Evolutionary conservation across 257 asterid species (phyloP).

Genomic region (Craterostigma plantagineum): DNA sequence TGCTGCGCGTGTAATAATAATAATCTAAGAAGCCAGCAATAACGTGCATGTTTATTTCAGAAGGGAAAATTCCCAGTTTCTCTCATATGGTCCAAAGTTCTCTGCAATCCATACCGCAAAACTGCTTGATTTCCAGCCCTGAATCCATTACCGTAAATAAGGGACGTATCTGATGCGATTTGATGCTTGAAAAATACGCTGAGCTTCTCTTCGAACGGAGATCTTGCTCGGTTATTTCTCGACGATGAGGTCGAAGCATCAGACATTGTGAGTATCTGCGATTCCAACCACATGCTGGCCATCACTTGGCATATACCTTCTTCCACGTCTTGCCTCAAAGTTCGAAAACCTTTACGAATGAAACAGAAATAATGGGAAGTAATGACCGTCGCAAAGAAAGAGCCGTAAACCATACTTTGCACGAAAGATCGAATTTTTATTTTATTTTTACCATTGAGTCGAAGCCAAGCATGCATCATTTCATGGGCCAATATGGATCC

Average conservation of each 20-base stretch:
- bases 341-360: slow-evolving; percentile 38
- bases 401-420: no score
- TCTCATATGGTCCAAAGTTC: slow-evolving; percentile 56
- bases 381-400: no score
- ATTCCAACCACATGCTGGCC: slow-evolving; percentile 86
- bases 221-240: slow-evolving; percentile 8
- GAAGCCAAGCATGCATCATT: slow-evolving; percentile 96
- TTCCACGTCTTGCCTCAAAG: slow-evolving; percentile 71
- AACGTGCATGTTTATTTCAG: no score
- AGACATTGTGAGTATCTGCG: slow-evolving; percentile 40
- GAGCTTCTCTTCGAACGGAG: slow-evolving; percentile 67
- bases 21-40: no score
- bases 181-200: slow-evolving; percentile 74
- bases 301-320: slow-evolving; percentile 97
- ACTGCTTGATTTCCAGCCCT: slow-evolving; percentile 71
- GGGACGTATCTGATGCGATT: slow-evolving; percentile 72
- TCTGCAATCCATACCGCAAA: slow-evolving; percentile 45
- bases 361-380: no score
- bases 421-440: no score
- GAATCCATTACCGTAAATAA: slow-evolving; percentile 82
- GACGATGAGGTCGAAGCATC: no score
- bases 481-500: slow-evolving; percentile 91
- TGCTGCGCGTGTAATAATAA: no score
- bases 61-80: slow-evolving; percentile 64
- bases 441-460: slow-evolving; percentile 19